Percentiles rank a stretch among this genome's conserved stretches.
phyloP scores from a whole-genome alignment of 2,329 filamentous ascomycete genomes.

The Cladosporium cucumerinum region DNA sequence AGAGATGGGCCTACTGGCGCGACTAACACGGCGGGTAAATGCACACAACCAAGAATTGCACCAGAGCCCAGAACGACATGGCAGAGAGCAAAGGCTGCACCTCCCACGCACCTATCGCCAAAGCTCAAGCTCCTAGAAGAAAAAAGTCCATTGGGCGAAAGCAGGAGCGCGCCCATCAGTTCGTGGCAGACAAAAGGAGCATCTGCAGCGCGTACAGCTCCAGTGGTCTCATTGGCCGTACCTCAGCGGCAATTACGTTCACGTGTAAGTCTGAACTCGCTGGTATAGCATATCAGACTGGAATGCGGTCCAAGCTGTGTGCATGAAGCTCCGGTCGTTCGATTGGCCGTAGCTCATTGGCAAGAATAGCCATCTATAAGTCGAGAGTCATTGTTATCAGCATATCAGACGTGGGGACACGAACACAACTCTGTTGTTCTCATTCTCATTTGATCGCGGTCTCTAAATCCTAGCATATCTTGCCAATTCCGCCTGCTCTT shows the following conservation, averaged over 20 bases:
- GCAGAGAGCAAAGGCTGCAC: too few species aligned
- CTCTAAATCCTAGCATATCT: slow-evolving; percentile 11
- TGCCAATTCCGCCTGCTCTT: slow-evolving; percentile 20
- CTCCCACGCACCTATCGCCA: too few species aligned
- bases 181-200: too few species aligned
- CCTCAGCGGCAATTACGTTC: neutral
- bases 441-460: neutral
- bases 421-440: neutral
- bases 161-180: too few species aligned
- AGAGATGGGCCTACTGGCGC: neutral
- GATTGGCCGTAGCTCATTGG: neutral
- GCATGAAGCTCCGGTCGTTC: neutral
- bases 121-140: too few species aligned
- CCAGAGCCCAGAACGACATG: neutral
- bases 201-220: too few species aligned
- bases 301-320: neutral
- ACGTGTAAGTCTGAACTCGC: neutral
- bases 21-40: neutral
- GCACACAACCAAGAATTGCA: neutral
- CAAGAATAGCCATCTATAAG: neutral
- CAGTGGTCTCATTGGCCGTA: neutral
- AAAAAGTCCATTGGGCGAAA: too few species aligned
- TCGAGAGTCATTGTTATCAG: neutral
- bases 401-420: neutral
- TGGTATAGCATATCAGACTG: neutral